Conservation (phyloP, 352 stramenopile genomes). For the Pythium angustatum region DNA sequence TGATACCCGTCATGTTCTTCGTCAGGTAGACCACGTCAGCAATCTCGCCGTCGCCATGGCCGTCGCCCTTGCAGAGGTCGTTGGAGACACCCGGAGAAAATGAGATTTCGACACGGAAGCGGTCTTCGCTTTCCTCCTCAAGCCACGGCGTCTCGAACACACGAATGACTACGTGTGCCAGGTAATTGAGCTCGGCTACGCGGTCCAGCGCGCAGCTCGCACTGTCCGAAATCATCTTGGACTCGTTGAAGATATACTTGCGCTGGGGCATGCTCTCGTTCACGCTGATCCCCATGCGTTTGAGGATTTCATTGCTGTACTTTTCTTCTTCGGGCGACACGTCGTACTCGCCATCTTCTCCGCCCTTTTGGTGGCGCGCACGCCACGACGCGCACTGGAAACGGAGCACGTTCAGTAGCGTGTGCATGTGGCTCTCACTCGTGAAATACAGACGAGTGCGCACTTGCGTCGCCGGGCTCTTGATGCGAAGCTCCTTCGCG, state of each 20-base stretch:
- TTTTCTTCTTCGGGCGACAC: constrained; percentile 82
- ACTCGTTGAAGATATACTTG: constrained; percentile 81
- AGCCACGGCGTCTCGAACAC: constrained; percentile 96
- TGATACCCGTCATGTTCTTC: constrained; percentile 83
- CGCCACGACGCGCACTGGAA: constrained; percentile 84
- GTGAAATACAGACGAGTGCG: constrained; percentile 99
- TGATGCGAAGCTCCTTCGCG: constrained; percentile 95
- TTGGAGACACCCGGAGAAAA: constrained; percentile 77
- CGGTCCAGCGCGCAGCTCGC: constrained; percentile 78
- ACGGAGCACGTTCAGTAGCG: constrained; percentile 97
- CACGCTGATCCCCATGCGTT: constrained; percentile 84
- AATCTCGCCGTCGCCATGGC: constrained; percentile 33
- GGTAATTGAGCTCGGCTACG: constrained; percentile 96
- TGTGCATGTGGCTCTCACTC: constrained; percentile 98
- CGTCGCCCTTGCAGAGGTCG: constrained; percentile 28
- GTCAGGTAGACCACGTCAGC: constrained; percentile 83
- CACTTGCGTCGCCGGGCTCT: constrained; percentile 85
- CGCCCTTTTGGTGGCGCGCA: constrained; percentile 50
- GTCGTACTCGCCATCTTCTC: constrained; percentile 67
- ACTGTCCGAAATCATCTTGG: constrained; percentile 78
- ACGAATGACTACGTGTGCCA: constrained; percentile 98
- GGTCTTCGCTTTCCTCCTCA: constrained; percentile 79
- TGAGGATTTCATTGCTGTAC: constrained; percentile 84
- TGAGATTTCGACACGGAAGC: constrained; percentile 85
- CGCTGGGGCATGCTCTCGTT: constrained; percentile 75